phyloP scores from a whole-genome alignment of 2,329 filamentous ascomycete genomes.

The Alternaria ventricosa region DNA sequence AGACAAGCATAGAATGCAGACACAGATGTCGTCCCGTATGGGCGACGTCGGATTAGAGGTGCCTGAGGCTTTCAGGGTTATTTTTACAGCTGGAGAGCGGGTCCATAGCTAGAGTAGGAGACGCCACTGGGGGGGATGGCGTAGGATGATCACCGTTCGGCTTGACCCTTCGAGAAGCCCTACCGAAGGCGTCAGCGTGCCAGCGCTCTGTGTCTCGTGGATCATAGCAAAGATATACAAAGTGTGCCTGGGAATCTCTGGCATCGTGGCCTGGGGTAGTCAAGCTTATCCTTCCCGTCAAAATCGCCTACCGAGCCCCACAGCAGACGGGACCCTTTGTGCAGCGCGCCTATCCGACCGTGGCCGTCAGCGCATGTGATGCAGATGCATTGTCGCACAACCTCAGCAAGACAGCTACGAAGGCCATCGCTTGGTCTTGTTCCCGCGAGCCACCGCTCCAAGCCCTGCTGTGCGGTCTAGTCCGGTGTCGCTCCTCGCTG shows the following conservation, averaged over 20 bases:
- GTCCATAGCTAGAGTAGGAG: conserved; percentile 3
- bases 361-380: conserved; percentile 45
- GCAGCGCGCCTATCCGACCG: conserved; percentile 16
- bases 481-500: not conserved
- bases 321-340: conserved; percentile 8
- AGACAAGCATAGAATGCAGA: not conserved
- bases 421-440: conserved; percentile 33
- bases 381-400: conserved; percentile 41
- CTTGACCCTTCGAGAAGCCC: conserved; percentile 25
- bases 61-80: conserved; percentile 7
- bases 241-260: not conserved
- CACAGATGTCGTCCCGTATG: not conserved
- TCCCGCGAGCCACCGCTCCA: conserved; percentile 3
- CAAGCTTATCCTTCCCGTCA: conserved; percentile 2
- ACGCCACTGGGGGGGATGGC: conserved; percentile 3
- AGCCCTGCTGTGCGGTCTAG: not conserved
- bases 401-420: conserved; percentile 27
- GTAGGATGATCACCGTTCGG: conserved; percentile 19
- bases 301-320: conserved; percentile 13
- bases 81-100: conserved; percentile 15
- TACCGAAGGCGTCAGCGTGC: conserved; percentile 11
- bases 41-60: conserved; percentile 27
- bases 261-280: not conserved
- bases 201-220: not conserved
- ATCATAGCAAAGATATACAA: not conserved